Evolutionary conservation across 2,329 filamentous ascomycete species (phyloP), one percentile per base, ranked within the genome.

Genomic region (Pseudogymnoascus sp.): DNA sequence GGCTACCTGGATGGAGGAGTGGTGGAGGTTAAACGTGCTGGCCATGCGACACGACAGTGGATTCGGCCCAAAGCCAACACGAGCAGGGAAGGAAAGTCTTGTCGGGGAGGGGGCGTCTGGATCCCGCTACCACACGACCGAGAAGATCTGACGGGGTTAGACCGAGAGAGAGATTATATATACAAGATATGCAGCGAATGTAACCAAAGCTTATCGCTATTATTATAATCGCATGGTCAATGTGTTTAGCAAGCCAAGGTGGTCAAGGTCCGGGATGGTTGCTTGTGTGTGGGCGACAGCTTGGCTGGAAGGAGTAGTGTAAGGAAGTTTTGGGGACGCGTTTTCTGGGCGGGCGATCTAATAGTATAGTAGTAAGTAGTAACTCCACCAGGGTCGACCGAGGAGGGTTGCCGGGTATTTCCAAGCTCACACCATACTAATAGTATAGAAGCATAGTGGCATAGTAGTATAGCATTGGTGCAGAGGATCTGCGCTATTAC

Each of bases 1-100:
- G 57, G 57, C 57, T 58, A 39, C 57, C 57, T 37, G 20, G 57
- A 58, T 37, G 11, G 57, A 58, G 57, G 35, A 37, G 35, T 58
- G 57, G 57, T 37, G 35, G 18, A 37, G 70, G 47, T 54, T 33
- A 54, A 54, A 54, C 47, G 47, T 54, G 47, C 28, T 54, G 47
- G 47, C 47, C 47, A 54, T 54, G 47, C 47, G 47, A 54, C 47
- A 54, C 47, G 47, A 33, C 47, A 33, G 47, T 54, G 47, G 47
- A 54, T 54, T 54, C 47, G 9, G 8, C 47, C 47, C 28, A 12
- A 30, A 54, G 28, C 47, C 47, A 54, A 54, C 47, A 20, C 47
- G n/a, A 33, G 16, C 47, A 54, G 28, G 47, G 47, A 18, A 54
- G 47, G 28, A 35, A 6, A 35, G n/a, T 54, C 28, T 54, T 35